Base-by-base conservation (phyloP, 495 filamentous ascomycete genomes). In the Sordaria brevicollis region DNA sequence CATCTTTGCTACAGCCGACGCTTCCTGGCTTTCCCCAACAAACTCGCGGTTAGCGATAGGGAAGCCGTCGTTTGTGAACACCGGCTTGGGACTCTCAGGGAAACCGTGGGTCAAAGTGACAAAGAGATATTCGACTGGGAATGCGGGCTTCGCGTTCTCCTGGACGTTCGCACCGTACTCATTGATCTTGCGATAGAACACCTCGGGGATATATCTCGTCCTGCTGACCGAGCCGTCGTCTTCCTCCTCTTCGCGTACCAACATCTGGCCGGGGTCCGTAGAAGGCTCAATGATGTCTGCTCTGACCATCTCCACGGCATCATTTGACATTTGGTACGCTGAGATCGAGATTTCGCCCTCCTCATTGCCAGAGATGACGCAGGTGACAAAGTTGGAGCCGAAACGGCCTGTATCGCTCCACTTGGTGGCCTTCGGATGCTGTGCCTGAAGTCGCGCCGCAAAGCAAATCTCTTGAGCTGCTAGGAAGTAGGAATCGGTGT, bases 91-190 rank as follows among this genome's bases (percentile, higher is more conserved):
- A 35, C 89, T 83, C 49, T 88, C 93, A 1, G 96, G 96, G 82
- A 98, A 97, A 43, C 96, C 95, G 76, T 99, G 94, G 8, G 95
- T 99, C 49, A 99, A 86, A 7, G 95, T 97, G 67, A 97, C 92
- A 35, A 97, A 88, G 35, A 99, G 86, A 78, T 97, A 99, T 75
- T 98, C 96, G 35, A 97, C 94, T 0, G 95, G 95, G 78, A 99
- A 99, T 65, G 89, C 87, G 3, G 96, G 95, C 76, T 97, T 97
- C 34, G 96, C 95, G 76, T 97, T 98, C 75, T 98, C 92, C 77
- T 97, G 96, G 2, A 98, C 95, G 75, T 91, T 96, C 68, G 90
- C 91, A 7, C 96, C 96, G 75, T 99, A 96, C 77, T 98, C 94
- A 78, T 99, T 98, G 76, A 97, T 93, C 68, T 89, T 87, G 65